Evolutionary conservation across 805 yeast genomes (phyloP), one percentile per base, ranked within the genome.

Genomic region (Starmera caribaea): DNA sequence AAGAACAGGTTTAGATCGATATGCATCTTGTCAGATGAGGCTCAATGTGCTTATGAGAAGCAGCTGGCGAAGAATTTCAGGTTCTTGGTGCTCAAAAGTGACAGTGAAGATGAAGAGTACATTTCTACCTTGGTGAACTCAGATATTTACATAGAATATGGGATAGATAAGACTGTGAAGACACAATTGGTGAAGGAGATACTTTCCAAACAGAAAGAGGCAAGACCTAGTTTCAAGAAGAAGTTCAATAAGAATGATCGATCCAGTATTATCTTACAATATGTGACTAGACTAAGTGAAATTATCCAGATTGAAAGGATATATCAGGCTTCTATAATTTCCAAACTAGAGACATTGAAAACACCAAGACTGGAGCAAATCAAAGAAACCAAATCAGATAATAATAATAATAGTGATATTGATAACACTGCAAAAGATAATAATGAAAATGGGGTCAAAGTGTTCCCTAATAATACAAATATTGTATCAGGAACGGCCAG

Each of bases 301-400:
- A 68, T 73, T 41, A 74, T 80, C 13, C 89, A 81, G 57, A 73
- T 79, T n/a, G 74, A 73, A 10, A 59, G 89, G 37, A 71, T 81
- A 10, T 79, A 71, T 55, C 72, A 70, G 48, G 79, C 77, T 3
- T 54, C 54, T 13, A 14, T 54, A 5, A 34, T 51, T 8, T 35
- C 45, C 2, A 55, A 41, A 21, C 16, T 53, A n/a, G 53, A 53
- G 27, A n/a, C 34, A 12, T 36, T 39, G 32, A 45, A 32, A 35
- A 15, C 11, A 10, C 2, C 7, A 8, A 43, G 41, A 24, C 35
- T 49, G 36, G 49, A 44, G 2, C 34, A 41, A 13, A 46, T 49
- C 15, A 47, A 38, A 36, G 48, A 46, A 16, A 14, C 33, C 10
- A 16, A 35, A 7, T 36, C 38, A 35, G 35, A 38, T 3, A 16